A percentile compares a stretch with the other conserved stretches of the same genome.
phyloP scores from a whole-genome alignment of 768 basidiomycete genomes.

The Fistulinella prunicolor region DNA sequence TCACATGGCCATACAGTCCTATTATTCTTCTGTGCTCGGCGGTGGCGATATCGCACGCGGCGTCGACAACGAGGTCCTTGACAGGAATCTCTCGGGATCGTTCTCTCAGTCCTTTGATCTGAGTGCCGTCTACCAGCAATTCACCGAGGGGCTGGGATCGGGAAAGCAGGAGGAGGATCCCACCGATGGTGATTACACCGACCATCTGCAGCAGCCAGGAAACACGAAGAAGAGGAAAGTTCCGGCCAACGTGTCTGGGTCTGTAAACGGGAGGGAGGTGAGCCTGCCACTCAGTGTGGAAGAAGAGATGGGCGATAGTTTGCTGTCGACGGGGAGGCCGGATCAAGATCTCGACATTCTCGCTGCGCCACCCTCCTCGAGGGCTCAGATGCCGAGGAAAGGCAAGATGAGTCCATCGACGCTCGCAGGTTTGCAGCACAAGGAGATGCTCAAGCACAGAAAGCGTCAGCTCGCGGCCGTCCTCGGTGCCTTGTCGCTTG shows the following conservation, averaged over 20 bases:
- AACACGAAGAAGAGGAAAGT: slow-evolving; percentile 91
- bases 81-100: slow-evolving; percentile 20
- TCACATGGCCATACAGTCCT: slow-evolving; percentile 59
- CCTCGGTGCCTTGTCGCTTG: slow-evolving; percentile 61
- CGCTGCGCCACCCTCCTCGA: slow-evolving; percentile 17
- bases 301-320: slow-evolving; percentile 37
- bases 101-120: slow-evolving; percentile 27
- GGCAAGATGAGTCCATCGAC: slow-evolving; percentile 59
- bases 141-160: slow-evolving; percentile 24
- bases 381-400: slow-evolving; percentile 23
- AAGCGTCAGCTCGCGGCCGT: slow-evolving; percentile 71
- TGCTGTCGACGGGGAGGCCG: slow-evolving; percentile 24
- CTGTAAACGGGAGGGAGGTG: slow-evolving; percentile 41
- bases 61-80: slow-evolving; percentile 14
- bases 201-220: slow-evolving; percentile 71
- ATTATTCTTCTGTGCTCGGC: slow-evolving; percentile 57
- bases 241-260: slow-evolving; percentile 54
- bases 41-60: slow-evolving; percentile 39
- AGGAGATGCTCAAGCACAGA: slow-evolving; percentile 65
- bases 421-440: slow-evolving; percentile 68
- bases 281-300: slow-evolving; percentile 42
- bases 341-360: slow-evolving; percentile 25
- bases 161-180: slow-evolving; percentile 49
- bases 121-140: slow-evolving; percentile 25
- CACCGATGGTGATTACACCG: slow-evolving; percentile 59